Evolutionary conservation across 441 rosid species (phyloP), one percentile per base, ranked within the genome.

Genomic region (Euphorbia celastroides): DNA sequence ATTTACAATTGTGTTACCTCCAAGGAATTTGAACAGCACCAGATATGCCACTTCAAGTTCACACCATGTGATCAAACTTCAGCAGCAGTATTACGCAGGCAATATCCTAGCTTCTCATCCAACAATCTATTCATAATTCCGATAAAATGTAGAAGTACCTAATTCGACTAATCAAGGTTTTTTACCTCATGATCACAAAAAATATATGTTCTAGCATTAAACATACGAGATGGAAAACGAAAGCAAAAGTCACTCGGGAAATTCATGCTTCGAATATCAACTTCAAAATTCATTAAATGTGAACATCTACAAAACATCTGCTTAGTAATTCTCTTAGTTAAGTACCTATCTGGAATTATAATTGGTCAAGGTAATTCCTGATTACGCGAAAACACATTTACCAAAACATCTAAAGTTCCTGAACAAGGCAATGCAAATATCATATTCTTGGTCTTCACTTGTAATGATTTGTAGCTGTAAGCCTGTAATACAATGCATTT

Each of bases 51-150:
- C 19, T 68, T 73, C 22, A 44, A 52, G 70, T 38, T 59, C 27
- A 50, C 65, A 56, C 64, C 72, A 62, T 65, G 57, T 57, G 75
- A 77, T 71, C 81, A 78, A 74, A 62, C 69, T 70, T 62, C 52
- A 64, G 54, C 56, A 62, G 67, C 55, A 64, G 68, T 42, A 31
- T 46, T 30, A 52, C 42, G 66, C 5, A 54, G 22, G 7, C 19
- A 71, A 50, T 71, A 28, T 59, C 8, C 2, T 13, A 26, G 9
- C 42, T 48, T 26, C 31, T n/a, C 22, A 48, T 23, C 60, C 50
- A 25, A 34, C 46, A 70, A 46, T 2, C 14, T 0, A 7, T 20
- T 58, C 28, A 23, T 11, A 41, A 44, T 52, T 19, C 27, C 14
- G 1, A 22, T 22, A 22, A 63, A 63, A 19, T 23, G 19, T 30